These are phyloP conservation scores for Phytophthora litchii DNA, from an alignment of 352 stramenopile genomes.

Conservation along the genomic window DNA sequence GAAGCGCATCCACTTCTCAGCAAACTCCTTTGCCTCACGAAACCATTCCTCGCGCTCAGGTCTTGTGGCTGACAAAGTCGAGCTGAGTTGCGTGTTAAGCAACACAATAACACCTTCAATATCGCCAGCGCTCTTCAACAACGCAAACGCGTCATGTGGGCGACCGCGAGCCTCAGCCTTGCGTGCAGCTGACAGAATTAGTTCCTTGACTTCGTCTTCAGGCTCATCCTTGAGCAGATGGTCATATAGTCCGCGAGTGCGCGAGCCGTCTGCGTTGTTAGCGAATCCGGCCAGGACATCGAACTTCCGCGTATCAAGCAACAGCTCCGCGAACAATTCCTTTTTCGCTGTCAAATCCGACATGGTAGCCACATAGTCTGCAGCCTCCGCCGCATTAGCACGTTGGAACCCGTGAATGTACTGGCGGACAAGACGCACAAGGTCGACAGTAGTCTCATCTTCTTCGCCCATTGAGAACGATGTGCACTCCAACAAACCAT, in stretches of 20 bases:
- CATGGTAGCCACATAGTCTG: conserved; percentile 83
- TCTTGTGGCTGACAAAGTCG: conserved; percentile 60
- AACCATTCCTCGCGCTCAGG: conserved; percentile 84
- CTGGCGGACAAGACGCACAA: conserved; percentile 82
- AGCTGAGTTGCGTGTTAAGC: conserved; percentile 76
- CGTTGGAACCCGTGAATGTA: conserved; percentile 87
- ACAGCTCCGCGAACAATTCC: conserved; percentile 69
- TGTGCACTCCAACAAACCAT: conserved; percentile 66
- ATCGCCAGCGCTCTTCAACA: conserved; percentile 82
- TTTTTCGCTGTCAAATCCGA: conserved; percentile 66
- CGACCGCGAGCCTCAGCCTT: conserved; percentile 78
- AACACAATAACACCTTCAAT: conserved; percentile 76
- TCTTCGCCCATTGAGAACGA: conserved; percentile 64
- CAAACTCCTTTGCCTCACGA: conserved; percentile 82
- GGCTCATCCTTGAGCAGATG: conserved; percentile 73
- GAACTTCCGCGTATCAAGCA: conserved; percentile 85
- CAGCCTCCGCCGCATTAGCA: conserved; percentile 73
- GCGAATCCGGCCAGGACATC: conserved; percentile 80
- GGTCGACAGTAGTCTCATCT: conserved; percentile 63
- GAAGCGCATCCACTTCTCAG: conserved; percentile 88
- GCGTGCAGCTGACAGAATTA: conserved; percentile 73
- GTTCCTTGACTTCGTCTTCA: conserved; percentile 78
- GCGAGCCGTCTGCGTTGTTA: conserved; percentile 83
- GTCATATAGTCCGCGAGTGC: conserved; percentile 77
- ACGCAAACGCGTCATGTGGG: conserved; percentile 72